phyloP scores from a whole-genome alignment of 768 basidiomycete genomes.

The Pluteus cervinus region DNA sequence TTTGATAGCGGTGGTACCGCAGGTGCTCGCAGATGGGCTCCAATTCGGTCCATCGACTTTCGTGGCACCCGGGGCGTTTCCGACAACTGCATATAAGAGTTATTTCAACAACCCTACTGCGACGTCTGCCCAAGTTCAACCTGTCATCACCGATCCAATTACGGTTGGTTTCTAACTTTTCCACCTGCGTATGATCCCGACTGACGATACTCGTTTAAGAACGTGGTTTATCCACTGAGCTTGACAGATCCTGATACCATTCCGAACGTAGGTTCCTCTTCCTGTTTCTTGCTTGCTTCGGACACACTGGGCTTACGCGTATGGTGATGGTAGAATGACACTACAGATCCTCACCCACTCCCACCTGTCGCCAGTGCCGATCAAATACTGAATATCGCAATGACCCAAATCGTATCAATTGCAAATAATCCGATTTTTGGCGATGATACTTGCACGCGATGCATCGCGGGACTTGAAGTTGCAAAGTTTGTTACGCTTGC shows the following conservation, averaged over 20 bases:
- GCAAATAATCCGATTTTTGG: conserved; percentile 46
- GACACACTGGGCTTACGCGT: no score
- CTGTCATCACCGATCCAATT: conserved; percentile 70
- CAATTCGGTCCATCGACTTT: conserved; percentile 48
- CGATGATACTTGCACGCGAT: conserved; percentile 49
- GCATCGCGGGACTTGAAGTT: conserved; percentile 54
- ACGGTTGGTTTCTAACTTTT: conserved; percentile 30
- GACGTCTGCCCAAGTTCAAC: conserved; percentile 68
- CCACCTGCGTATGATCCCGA: not conserved
- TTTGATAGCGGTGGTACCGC: no score
- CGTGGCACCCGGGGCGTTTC: conserved; percentile 57
- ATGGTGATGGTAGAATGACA: no score
- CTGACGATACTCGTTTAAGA: conserved; percentile 29
- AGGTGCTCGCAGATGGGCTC: no score
- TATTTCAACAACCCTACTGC: conserved; percentile 74
- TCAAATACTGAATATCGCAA: conserved; percentile 43
- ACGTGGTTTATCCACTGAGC: conserved; percentile 49
- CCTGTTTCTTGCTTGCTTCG: no score
- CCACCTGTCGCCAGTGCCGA: conserved; percentile 48
- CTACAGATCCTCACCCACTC: conserved; percentile 57
- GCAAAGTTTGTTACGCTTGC: conserved; percentile 64
- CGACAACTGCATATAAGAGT: conserved; percentile 53
- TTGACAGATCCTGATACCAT: conserved; percentile 61
- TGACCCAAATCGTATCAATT: conserved; percentile 53
- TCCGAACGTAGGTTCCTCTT: no score